Base-by-base conservation (phyloP, 139 green algal genomes). In the Marvania coccoides region DNA sequence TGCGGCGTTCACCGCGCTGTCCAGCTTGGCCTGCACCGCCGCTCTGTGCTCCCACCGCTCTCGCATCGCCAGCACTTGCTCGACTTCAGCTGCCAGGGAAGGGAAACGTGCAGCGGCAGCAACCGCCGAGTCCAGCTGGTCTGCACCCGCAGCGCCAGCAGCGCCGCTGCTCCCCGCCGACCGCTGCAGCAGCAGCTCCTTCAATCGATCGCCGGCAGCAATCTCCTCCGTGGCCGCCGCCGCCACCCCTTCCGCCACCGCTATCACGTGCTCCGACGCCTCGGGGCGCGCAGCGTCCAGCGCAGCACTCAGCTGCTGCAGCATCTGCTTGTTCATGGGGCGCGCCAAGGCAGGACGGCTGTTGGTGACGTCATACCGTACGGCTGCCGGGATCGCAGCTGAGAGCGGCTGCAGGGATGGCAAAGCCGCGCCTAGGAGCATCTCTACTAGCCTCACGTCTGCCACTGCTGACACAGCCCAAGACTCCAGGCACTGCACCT, bases 371-470 rank as follows among this genome's bases (percentile, higher is more conserved):
- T 76, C 62, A 4, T 46, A 24, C 9, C 9, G 10, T 10, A 77
- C 40, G 1, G 57, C 53, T 23, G 38, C 14, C n/a, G 39, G 54
- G 31, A 77, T 60, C 31, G 29, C 72, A 14, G 71, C 73, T 6
- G 40, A 63, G 33, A 91, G 72, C 29, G 77, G 73, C 51, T 84
- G 75, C 5, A 64, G 47, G 8, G 83, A 75, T 19, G 26, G 35
- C 38, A 92, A 71, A 9, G 73, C 34, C 23, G 15, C 63, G 24
- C 85, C 85, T 9, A 73, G 65, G 61, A 93, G 74, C 3, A 80
- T 77, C 69, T 91, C 80, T 15, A 75, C 80, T 29, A 93, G 77
- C 28, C 76, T 70, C 23, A 93, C 55, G 65, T 92, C 85, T 23
- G 71, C 76, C 14, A 81, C 76, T 2, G 81, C 82, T 5, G 80